Percentiles rank a stretch among this genome's conserved stretches.
Conservation (phyloP, 2,329 filamentous ascomycete genomes). For the Apiospora kogelbergensis region DNA sequence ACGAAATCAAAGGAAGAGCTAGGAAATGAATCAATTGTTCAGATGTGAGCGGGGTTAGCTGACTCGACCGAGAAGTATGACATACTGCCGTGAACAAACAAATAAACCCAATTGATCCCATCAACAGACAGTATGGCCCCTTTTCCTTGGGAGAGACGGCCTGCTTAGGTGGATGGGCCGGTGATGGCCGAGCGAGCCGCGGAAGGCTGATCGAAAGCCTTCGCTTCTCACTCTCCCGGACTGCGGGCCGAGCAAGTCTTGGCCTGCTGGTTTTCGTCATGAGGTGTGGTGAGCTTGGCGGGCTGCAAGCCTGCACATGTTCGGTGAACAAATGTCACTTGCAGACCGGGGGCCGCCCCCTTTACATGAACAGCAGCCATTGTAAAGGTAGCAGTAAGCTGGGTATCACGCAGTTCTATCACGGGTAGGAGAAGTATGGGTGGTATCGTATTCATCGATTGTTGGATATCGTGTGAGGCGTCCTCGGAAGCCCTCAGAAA, state of each 20-base stretch:
- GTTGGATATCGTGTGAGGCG: not conserved
- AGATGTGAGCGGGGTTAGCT: not conserved
- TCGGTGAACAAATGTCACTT: not conserved
- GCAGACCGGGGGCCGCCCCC: not conserved
- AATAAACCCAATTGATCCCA: too few species aligned
- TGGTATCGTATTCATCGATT: not conserved
- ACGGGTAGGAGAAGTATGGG: not conserved
- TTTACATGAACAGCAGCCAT: too few species aligned
- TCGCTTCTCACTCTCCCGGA: not conserved
- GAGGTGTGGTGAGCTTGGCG: not conserved
- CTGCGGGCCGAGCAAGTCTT: not conserved
- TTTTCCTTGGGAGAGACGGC: not conserved
- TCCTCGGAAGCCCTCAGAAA: not conserved
- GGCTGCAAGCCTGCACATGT: not conserved
- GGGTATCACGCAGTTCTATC: too few species aligned
- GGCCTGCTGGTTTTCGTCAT: not conserved
- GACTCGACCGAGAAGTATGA: too few species aligned
- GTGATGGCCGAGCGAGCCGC: not conserved
- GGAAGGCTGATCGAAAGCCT: not conserved
- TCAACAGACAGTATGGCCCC: too few species aligned
- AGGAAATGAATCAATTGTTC: not conserved
- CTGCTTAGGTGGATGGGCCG: not conserved
- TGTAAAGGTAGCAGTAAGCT: too few species aligned
- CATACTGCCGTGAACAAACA: too few species aligned
- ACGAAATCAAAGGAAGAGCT: not conserved